These are phyloP conservation scores for Solanum sitiens DNA, from an alignment of 257 asterid species.

Conservation along the genomic window DNA sequence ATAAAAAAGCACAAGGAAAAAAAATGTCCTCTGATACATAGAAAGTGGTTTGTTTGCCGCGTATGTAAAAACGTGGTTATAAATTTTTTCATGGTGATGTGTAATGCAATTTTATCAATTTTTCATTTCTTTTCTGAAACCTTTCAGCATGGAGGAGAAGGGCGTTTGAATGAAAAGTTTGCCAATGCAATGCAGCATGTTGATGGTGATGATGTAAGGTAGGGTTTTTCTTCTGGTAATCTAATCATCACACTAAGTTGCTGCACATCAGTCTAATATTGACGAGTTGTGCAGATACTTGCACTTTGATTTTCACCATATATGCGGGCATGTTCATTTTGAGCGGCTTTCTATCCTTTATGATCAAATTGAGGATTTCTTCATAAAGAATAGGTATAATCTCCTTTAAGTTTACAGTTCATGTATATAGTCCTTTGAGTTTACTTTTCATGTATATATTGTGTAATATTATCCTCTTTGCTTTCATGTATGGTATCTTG, in stretches of 20 bases:
- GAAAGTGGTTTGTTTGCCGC: not conserved
- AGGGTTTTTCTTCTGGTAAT: constrained; percentile 1
- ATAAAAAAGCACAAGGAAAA: not conserved
- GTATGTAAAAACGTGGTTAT: not conserved
- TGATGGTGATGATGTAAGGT: constrained; percentile 69
- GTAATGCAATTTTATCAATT: not conserved
- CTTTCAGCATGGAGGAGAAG: constrained; percentile 84
- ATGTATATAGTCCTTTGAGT: not conserved
- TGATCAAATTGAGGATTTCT: constrained; percentile 61
- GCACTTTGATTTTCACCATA: constrained; percentile 94
- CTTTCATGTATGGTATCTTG: not conserved
- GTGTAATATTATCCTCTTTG: not conserved
- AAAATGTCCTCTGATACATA: not conserved
- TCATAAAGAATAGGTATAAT: constrained; percentile 59
- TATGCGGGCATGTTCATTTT: constrained; percentile 78
- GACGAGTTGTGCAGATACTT: constrained; percentile 44
- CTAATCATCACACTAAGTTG: not conserved
- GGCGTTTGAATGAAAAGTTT: constrained; percentile 55
- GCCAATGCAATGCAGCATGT: constrained; percentile 52
- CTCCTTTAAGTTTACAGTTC: not conserved
- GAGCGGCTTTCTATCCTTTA: constrained; percentile 89
- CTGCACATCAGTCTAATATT: constrained; percentile 12
- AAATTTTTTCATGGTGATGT: not conserved
- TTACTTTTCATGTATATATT: not conserved
- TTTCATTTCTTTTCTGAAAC: not conserved